These are phyloP conservation scores for Termitomyces titanicus DNA, from an alignment of 768 basidiomycete species.

Conservation along the genomic window DNA sequence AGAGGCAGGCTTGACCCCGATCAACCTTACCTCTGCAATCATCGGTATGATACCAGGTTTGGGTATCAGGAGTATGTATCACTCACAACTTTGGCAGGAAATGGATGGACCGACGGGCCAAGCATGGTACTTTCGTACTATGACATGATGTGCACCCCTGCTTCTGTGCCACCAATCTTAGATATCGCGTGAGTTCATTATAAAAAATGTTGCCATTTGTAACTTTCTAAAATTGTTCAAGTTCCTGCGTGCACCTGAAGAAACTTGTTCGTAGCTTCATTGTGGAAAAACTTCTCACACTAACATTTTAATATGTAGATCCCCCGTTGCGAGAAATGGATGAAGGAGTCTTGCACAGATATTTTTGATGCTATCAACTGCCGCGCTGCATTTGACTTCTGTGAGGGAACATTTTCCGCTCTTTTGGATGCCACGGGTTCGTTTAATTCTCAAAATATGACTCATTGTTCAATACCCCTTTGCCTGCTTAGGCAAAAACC, in stretches of 20 bases:
- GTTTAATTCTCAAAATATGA: slow-evolving; percentile 7
- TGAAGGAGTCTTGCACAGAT: slow-evolving; percentile 56
- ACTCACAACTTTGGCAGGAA: slow-evolving; percentile 33
- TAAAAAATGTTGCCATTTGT: slow-evolving; percentile 22
- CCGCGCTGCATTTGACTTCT: slow-evolving; percentile 58
- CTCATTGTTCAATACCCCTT: background rate
- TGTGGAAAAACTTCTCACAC: background rate
- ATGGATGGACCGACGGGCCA: slow-evolving; percentile 57
- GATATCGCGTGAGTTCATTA: slow-evolving; percentile 46
- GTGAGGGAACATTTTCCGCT: slow-evolving; percentile 45
- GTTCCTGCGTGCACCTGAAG: slow-evolving; percentile 57
- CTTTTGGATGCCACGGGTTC: slow-evolving; percentile 38
- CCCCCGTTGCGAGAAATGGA: slow-evolving; percentile 58
- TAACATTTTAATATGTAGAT: slow-evolving; percentile 34
- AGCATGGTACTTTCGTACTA: slow-evolving; percentile 38
- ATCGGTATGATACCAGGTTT: slow-evolving; percentile 45
- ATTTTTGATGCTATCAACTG: slow-evolving; percentile 65
- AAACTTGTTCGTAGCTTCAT: slow-evolving; percentile 37
- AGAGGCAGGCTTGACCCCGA: slow-evolving; percentile 46
- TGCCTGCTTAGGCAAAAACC: slow-evolving; percentile 38
- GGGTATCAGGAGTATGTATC: background rate
- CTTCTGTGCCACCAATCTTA: slow-evolving; percentile 42
- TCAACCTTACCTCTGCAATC: slow-evolving; percentile 71
- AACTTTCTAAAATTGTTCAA: slow-evolving; percentile 19
- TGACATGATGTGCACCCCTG: slow-evolving; percentile 54